A percentile compares a stretch with the other conserved stretches of the same genome.
These are phyloP conservation scores for Macadamia integrifolia DNA, from an alignment of 164 flowering plant species.

Conservation along the genomic window DNA sequence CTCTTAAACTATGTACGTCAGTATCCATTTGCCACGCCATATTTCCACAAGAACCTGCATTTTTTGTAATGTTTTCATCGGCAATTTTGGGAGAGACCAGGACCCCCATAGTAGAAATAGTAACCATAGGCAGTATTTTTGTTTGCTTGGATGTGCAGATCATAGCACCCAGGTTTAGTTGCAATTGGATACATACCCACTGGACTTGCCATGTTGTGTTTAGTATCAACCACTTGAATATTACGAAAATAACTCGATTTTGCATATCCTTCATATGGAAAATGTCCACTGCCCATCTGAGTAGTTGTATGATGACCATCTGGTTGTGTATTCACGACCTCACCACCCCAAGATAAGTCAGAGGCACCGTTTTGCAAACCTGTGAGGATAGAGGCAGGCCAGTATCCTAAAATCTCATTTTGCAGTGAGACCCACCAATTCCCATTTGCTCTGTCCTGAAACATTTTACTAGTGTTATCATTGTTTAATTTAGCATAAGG, in stretches of 20 bases:
- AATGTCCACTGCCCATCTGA: constrained; percentile 22
- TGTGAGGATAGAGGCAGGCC: too few species aligned
- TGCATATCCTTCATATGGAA: constrained; percentile 6
- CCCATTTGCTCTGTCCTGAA: too few species aligned
- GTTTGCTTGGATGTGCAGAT: neutral
- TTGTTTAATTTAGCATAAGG: too few species aligned
- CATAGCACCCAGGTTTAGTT: constrained; percentile 12
- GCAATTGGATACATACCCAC: neutral
- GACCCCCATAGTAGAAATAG: constrained; percentile 21
- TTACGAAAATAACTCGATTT: neutral
- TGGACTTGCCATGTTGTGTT: neutral
- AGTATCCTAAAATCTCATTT: too few species aligned
- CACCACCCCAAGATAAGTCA: constrained; percentile 12
- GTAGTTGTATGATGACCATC: constrained; percentile 11
- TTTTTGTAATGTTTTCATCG: neutral
- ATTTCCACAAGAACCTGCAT: too few species aligned
- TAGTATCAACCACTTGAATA: neutral
- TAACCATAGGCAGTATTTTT: neutral
- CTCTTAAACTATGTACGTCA: too few species aligned
- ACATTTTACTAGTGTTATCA: too few species aligned
- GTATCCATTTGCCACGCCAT: too few species aligned
- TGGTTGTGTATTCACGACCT: neutral
- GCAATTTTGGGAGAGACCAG: constrained; percentile 12
- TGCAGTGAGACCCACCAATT: too few species aligned
- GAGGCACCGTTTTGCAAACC: too few species aligned